Base-by-base conservation (phyloP, 495 filamentous ascomycete genomes). In the Daldinia concentrica region DNA sequence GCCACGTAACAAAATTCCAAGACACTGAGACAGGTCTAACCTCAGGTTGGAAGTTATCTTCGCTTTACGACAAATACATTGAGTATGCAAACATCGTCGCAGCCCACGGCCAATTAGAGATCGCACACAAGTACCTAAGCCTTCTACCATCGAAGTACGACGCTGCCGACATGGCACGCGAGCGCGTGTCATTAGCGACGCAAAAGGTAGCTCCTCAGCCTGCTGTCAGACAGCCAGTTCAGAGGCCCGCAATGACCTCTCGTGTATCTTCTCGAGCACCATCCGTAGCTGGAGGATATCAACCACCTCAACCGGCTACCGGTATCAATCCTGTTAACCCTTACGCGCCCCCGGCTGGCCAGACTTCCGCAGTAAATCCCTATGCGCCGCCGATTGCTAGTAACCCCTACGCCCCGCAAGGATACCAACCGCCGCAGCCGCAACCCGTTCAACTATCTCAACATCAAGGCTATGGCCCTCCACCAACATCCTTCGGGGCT, bases 81-180 rank as follows among this genome's bases (percentile, higher is more conserved):
- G 95, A 99, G 82, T 99, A 98, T 80, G 94, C 95, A 9, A 95
- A 98, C 76, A 91, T 99, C 73, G 90, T 95, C 62, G 93, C 95
- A 43, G 89, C 93, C 7, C 93, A 98, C 75, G 95, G 96, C 19
- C 91, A 95, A 43, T 81, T 99, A 39, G 85, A 90, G 27, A 85
- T 94, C 73, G 95, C 95, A 19, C 92, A 96, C 80, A 92, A 91
- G 77, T 99, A 98, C 75, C 87, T 99, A 15, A 89, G 93, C 72
- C 88, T 99, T 65, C 86, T 99, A 30, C 95, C 95, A 8, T 85
- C 84, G 30, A 90, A 91, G 68, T 97, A 95, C 79, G 91, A 92
- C 26, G 94, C 93, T 64, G 95, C 95, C 17, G 93, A 97, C 59
- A 87, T 95, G 75, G 93, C 95, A 27, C 86, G 92, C 61, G 90